Evolutionary conservation across 345 rosid species (phyloP), one percentile per base, ranked within the genome.

Genomic region (Psidium guajava): DNA sequence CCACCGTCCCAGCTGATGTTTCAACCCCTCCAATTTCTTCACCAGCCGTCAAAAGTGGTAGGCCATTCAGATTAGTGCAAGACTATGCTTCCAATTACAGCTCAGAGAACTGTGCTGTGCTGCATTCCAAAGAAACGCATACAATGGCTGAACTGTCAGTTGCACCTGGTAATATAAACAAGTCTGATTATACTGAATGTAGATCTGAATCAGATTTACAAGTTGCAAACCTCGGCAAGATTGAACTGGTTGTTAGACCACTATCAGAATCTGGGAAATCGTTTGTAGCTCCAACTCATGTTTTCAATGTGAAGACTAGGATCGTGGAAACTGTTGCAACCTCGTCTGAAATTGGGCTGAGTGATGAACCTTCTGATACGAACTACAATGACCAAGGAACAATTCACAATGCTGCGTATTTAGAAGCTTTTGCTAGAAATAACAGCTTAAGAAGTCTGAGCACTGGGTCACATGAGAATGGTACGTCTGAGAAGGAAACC

Each of bases 31-130:
- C 83, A 53, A 83, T 58, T 83, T 80, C 82, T n/a, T 25, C 81
- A 75, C 86, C 86, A 59, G 84, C 58, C 59, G 77, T 85, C n/a
- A 86, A 86, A 89, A 80, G 84, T 22, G 85, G 86, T 57, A 88
- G 93, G 86, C 93, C 93, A 49, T 89, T 92, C 89, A 90, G 89
- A 88, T 90, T 88, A 87, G 77, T 91, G n/a, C 91, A 90, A 84
- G 90, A 87, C 58, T 89, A 91, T 91, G 89, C 89, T 88, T 92
- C 95, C 81, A 88, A 89, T 88, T 93, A 91, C 73, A 87, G 89
- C 88, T 88, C 88, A 18, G 93, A 88, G 77, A 89, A 86, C 84
- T 83, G 86, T 69, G 86, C 64, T 24, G 84, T 87, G 59, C 73
- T 84, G n/a, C n/a, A 22, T 59, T 61, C 83, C 58, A 77, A 52